Base-by-base conservation (phyloP, 805 yeast species). In the Starmerella sp. region DNA sequence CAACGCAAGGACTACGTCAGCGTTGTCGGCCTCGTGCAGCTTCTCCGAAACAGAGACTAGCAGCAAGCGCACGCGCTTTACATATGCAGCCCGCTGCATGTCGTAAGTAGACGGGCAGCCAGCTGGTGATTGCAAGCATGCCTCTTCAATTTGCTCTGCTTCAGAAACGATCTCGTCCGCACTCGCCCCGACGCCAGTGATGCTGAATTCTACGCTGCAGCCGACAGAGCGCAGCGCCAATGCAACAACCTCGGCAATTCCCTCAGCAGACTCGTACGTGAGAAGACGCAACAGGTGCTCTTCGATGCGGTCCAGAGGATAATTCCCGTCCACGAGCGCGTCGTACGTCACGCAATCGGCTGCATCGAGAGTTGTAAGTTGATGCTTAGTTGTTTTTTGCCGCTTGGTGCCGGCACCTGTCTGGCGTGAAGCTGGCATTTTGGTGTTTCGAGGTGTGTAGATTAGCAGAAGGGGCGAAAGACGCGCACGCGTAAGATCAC, bases 251-350 rank as follows among this genome's bases (percentile, higher is more conserved):
- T 63, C 64, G n/a, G 54, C 57, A 9, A 60, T 4, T 3, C 65
- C 65, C 28, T 55, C 53, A 8, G 48, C 43, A 14, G 47, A 39
- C 34, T 62, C 66, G 50, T 58, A 63, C 41, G 55, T 54, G 34
- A 63, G 56, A 46, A 57, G 35, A 4, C 66, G 59, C 39, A 59
- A 56, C 51, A 59, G 41, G 15, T 61, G 57, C 48, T 60, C 63
- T 14, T 46, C 54, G 30, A 62, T 54, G 17, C 56, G 57, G n/a
- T 59, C 60, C 4, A 52, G n/a, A 4, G 64, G 54, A 35, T 56
- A 54, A 14, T 57, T 54, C 3, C 45, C 35, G 30, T 62, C 66
- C 7, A 41, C 29, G 13, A 62, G 52, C 8, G 60, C 49, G 35
- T 57, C 65, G 34, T 50, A 60, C 0, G 62, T 54, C 9, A 48